Base-by-base conservation (phyloP, 768 basidiomycete species). In the Ramaria sp. region DNA sequence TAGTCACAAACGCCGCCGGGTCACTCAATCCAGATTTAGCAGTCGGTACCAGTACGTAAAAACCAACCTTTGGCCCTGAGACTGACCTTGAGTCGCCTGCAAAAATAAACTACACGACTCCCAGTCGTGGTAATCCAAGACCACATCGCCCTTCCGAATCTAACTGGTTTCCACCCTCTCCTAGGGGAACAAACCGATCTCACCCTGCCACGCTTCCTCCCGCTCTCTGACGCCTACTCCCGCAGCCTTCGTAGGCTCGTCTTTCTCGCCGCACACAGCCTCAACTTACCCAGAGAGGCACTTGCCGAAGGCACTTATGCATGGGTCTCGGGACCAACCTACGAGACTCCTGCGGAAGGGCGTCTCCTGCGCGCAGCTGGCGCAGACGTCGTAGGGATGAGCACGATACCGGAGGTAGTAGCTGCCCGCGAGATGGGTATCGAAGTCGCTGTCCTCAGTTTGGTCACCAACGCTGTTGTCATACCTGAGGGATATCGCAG, bases 341-440 rank as follows among this genome's bases (percentile, higher is more conserved):
- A 94, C 63, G 91, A 94, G 69, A 88, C 87, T 0, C 81, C 85
- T 2, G 90, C 88, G 0, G 91, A 95, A 61, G 91, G 89, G 30
- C 73, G 82, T 47, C 82, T 92, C 68, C 69, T 94, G 38, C 71
- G 85, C 15, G 67, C 69, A 7, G 81, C 79, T 0, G 91, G 91
- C 3, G 91, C 85, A 0, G 88, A 90, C 61, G 85, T 92, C n/a
- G 91, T 93, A 1, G 91, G 91, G 1, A 94, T 94, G 91, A 90
- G 87, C 60, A 94, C 92, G 0, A 78, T 93, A 15, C 91, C 90
- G 0, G 91, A 94, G 67, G 91, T 94, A 24, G 71, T 92, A 22
- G 85, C 81, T 0, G 91, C 85, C 8, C 69, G 80, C 47, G 82
- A 89, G 63, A 85, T 83, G 62, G 85, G 83, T 0, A 60, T 94